These are phyloP conservation scores for Hymenoscyphus infarciens DNA, from an alignment of 2,329 filamentous ascomycete genomes.

Conservation along the genomic window DNA sequence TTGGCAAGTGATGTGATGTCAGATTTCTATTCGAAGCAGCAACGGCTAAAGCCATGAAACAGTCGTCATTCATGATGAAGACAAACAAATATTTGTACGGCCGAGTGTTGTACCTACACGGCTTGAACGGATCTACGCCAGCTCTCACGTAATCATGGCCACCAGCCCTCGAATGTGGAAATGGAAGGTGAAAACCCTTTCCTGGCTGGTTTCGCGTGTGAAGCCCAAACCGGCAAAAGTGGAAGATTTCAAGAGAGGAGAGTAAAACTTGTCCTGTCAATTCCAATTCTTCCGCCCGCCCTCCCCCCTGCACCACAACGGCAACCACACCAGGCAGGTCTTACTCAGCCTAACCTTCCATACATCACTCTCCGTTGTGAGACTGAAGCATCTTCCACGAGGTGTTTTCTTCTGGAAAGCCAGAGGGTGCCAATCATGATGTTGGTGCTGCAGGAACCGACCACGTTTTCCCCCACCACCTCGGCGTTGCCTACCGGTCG, in stretches of 20 bases:
- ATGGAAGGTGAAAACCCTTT: background rate
- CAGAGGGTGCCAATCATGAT: background rate
- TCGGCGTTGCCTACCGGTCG: background rate
- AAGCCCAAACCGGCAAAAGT: background rate
- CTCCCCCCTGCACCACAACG: background rate
- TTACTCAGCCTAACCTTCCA: slow-evolving; percentile 10
- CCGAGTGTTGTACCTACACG: background rate
- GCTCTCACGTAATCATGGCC: slow-evolving; percentile 3
- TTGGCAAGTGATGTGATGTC: background rate
- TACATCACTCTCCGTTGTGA: background rate
- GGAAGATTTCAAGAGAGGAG: background rate
- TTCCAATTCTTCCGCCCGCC: background rate
- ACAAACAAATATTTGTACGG: background rate
- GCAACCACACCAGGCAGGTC: background rate
- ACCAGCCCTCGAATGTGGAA: background rate
- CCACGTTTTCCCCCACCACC: background rate
- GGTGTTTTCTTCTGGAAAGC: slow-evolving; percentile 5
- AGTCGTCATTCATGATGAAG: background rate
- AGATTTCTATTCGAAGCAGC: slow-evolving; percentile 5
- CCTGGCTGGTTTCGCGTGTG: background rate
- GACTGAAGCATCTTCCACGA: slow-evolving; percentile 9
- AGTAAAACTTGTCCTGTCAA: background rate
- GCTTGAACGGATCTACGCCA: background rate
- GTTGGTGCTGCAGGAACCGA: slow-evolving; percentile 8
- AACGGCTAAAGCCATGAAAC: background rate